Evolutionary conservation across 2,329 filamentous ascomycete species (phyloP), one percentile per base, ranked within the genome.

Genomic region (Xylaria sp.): DNA sequence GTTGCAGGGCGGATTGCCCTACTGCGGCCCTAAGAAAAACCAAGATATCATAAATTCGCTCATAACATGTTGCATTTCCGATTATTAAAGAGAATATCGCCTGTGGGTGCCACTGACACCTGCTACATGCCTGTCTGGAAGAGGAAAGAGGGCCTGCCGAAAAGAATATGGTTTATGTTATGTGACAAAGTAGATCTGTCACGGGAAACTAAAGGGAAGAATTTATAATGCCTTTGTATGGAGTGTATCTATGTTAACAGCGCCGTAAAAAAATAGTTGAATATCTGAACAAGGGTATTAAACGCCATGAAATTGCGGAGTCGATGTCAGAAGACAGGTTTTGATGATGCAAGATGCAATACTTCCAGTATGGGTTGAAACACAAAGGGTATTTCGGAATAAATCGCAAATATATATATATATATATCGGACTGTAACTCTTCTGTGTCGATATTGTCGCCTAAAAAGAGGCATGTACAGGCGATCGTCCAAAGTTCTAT

Each of bases 241-340:
- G 39, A 47, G 25, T 49, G 25, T 61, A 20, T 67, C n/a, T 61
- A 58, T 56, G 15, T 29, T 25, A 36, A 39, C 29, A 54, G n/a
- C n/a, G 36, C n/a, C 6, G 25, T 39, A 36, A 33, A 47, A 47
- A 50, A 3, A 38, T 10, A 60, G 27, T 33, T 15, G 36, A 65
- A 42, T 27, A 22, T 55, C 25, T 20, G 63, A 63, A 33, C 39
- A 66, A 27, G 67, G 67, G 67, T 69, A 69, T 69, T 65, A 55
- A 69, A 60, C 42, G 61, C 54, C 56, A 60, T 62, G 54, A 50
- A 60, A 64, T 33, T 61, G 53, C 11, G 51, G 17, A 50, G 10
- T 29, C 33, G 54, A 58, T 33, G 49, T 53, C 29, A 50, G 64
- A 57, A 38, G 22, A 55, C 31, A 29, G 42, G 49, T 25, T 45